These are phyloP conservation scores for Creolimax fragrantissima DNA, from an alignment of 78 protist genomes.

Conservation along the genomic window DNA sequence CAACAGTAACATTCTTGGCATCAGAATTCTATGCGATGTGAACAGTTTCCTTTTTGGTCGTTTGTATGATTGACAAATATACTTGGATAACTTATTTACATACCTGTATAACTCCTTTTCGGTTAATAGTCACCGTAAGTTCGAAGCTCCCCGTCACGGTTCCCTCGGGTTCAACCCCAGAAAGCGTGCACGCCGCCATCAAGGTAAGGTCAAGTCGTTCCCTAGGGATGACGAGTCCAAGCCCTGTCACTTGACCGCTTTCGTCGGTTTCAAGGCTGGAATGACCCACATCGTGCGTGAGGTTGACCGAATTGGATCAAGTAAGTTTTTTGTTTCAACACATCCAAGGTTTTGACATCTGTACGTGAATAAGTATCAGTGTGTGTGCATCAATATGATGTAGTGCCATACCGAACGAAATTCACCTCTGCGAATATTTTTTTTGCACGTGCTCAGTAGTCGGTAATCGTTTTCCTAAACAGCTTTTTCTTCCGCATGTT, in stretches of 20 bases:
- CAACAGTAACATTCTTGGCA: too few species aligned
- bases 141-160: conserved; percentile 98
- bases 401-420: neutral
- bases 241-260: conserved; percentile 96
- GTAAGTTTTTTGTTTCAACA: neutral
- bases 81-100: neutral
- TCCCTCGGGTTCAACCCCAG: conserved; percentile 97
- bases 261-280: conserved; percentile 99
- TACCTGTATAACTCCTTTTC: neutral
- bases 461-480: neutral
- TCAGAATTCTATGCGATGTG: neutral
- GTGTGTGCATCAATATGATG: neutral
- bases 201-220: conserved; percentile 89
- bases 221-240: conserved; percentile 92
- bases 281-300: conserved; percentile 99
- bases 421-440: neutral
- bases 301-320: conserved; percentile 88
- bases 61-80: neutral
- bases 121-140: conserved; percentile 72
- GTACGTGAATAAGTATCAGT: neutral
- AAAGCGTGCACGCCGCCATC: conserved; percentile 83
- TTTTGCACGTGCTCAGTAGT: neutral
- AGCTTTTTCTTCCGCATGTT: neutral
- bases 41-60: neutral
- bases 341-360: neutral